Conservation (phyloP, 2,329 filamentous ascomycete genomes). For the Diaporthe velutina region DNA sequence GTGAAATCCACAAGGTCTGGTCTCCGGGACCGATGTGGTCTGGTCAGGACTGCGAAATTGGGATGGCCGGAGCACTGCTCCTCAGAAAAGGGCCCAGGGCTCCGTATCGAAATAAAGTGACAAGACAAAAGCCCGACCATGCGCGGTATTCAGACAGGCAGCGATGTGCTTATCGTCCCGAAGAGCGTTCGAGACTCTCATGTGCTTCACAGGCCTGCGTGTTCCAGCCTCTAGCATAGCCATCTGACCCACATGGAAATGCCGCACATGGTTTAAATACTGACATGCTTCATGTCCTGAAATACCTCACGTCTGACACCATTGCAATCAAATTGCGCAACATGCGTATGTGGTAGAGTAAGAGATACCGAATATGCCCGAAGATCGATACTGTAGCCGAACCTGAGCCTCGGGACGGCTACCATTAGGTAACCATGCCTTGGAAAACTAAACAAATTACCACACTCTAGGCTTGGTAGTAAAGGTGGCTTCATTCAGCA, state of each 20-base stretch:
- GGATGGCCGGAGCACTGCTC: not conserved
- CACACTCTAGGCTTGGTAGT: not conserved
- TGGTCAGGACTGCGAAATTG: conserved; percentile 17
- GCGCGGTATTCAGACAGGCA: not conserved
- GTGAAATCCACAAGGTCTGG: conserved; percentile 32
- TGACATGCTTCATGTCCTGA: not conserved
- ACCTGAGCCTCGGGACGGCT: conserved; percentile 19
- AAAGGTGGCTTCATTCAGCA: conserved; percentile 2
- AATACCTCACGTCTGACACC: not conserved
- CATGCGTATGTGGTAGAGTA: not conserved
- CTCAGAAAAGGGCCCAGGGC: not conserved
- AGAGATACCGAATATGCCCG: conserved; percentile 16
- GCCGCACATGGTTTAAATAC: not conserved
- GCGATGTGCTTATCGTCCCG: not conserved
- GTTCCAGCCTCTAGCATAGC: conserved; percentile 5
- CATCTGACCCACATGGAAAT: conserved; percentile 21
- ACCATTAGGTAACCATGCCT: not conserved
- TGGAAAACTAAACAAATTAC: not conserved
- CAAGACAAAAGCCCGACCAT: conserved; percentile 6
- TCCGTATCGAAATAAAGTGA: conserved; percentile 32
- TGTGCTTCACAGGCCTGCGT: conserved; percentile 27
- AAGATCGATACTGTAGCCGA: not conserved
- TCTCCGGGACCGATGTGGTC: not conserved
- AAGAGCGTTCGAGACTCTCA: conserved; percentile 4
- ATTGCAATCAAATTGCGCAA: not conserved